Base-by-base conservation (phyloP, 1,284 basidiomycete genomes). In the Naganishia liquefaciens region DNA sequence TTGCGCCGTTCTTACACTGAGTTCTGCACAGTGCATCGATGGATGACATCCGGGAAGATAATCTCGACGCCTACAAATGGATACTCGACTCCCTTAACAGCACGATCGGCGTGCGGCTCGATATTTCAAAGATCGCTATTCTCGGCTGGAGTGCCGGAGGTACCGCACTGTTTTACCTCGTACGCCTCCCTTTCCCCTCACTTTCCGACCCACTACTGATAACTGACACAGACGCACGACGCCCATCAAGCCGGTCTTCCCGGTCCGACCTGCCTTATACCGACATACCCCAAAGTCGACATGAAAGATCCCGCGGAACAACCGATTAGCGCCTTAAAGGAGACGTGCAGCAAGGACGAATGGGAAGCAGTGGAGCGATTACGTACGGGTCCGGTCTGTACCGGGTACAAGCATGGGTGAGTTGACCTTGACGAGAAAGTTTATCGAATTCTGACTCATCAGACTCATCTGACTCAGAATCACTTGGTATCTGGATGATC, bases 61-160 rank as follows among this genome's bases (percentile, higher is more conserved):
- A 66, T 11, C 30, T 69, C 11, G 68, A 69, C 47, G 68, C 62
- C 15, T 69, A 69, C 61, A 46, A 58, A 13, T 69, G 44, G 42
- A 54, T 68, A n/a, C 42, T 44, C 27, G 30, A 49, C 28, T 43
- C 54, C 3, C 53, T 69, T 21, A 66, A 64, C 13, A 13, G 23
- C 0, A 54, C 2, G 13, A 17, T 47, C 13, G 30, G n/a, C 0
- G 19, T 17, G n/a, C 39, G 47, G 30, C n/a, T 67, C 2, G 58
- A 64, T 44, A 37, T 42, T 1, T 33, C 51, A 5, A 49, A 50
- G 30, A 54, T 62, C 23, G 47, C 54, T 28, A 42, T 55, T 19
- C 60, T 54, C 23, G 68, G 65, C 28, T 66, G 65, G 46, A 64
- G 62, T 47, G 68, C 68, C 10, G 68, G 68, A 19, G 68, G 65